A percentile compares a stretch with the other conserved stretches of the same genome.
Evolutionary conservation across 2,329 filamentous ascomycete genomes (phyloP).

Genomic region (Pseudogymnoascus sp.): DNA sequence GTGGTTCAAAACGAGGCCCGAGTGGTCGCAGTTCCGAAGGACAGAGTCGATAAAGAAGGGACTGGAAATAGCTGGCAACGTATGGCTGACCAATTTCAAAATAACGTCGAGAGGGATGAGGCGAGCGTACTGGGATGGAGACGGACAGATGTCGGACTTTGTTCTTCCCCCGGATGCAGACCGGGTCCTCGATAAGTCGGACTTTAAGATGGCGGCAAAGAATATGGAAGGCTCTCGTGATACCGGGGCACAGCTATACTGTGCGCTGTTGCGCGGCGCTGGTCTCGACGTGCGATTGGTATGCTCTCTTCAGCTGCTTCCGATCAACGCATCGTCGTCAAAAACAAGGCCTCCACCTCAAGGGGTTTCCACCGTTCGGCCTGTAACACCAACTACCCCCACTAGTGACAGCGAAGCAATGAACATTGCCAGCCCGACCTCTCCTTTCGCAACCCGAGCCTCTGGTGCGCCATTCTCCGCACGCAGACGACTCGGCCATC

Average conservation of each 20-base stretch:
- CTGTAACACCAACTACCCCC: slow-evolving; percentile 18
- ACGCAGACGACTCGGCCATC: slow-evolving; percentile 26
- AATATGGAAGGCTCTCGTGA: slow-evolving; percentile 75
- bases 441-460: slow-evolving; percentile 12
- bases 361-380: slow-evolving; percentile 30
- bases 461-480: slow-evolving; percentile 17
- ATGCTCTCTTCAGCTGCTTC: slow-evolving; percentile 79
- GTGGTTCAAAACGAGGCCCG: slow-evolving; percentile 59
- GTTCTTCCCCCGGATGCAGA: slow-evolving; percentile 54
- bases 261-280: slow-evolving; percentile 73
- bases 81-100: slow-evolving; percentile 62
- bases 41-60: slow-evolving; percentile 73
- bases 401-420: slow-evolving; percentile 27
- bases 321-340: slow-evolving; percentile 44
- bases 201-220: slow-evolving; percentile 62
- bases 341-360: slow-evolving; percentile 16
- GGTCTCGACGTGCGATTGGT: slow-evolving; percentile 76
- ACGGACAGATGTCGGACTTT: slow-evolving; percentile 24
- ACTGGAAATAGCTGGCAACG: slow-evolving; percentile 56
- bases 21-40: slow-evolving; percentile 64
- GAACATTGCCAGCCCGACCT: slow-evolving; percentile 11
- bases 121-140: slow-evolving; percentile 67
- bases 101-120: slow-evolving; percentile 64
- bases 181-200: slow-evolving; percentile 56
- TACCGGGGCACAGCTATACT: slow-evolving; percentile 83